Evolutionary conservation across 2,329 filamentous ascomycete genomes (phyloP).

Genomic region (Rasamsonia emersonii): DNA sequence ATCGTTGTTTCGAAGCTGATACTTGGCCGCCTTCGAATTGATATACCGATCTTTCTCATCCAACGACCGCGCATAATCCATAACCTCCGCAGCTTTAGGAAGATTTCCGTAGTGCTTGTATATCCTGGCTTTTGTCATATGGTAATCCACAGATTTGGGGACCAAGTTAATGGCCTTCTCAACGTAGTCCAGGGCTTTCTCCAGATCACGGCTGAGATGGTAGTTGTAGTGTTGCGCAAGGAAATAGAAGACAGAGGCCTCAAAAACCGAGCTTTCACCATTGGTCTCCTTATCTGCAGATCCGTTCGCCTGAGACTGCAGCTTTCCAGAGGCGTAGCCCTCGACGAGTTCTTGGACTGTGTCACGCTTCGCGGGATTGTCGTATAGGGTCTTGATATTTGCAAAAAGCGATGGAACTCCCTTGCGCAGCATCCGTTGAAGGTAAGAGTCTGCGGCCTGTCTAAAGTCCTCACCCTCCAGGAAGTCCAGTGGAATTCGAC

Average conservation of each 20-base stretch:
- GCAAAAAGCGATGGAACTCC: constrained; percentile 94
- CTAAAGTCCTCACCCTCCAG: constrained; percentile 74
- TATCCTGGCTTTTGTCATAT: constrained; percentile 93
- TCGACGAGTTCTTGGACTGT: constrained; percentile 67
- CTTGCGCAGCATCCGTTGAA: constrained; percentile 78
- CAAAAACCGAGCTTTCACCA: constrained; percentile 52
- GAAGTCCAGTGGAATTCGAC: constrained; percentile 83
- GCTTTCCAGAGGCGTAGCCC: constrained; percentile 59
- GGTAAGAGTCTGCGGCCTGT: constrained; percentile 66
- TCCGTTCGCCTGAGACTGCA: constrained; percentile 38
- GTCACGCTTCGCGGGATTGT: constrained; percentile 67
- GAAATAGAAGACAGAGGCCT: constrained; percentile 80
- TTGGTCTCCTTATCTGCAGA: constrained; percentile 40
- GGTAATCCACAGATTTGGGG: constrained; percentile 76
- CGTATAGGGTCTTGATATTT: constrained; percentile 90
- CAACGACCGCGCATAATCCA: constrained; percentile 77
- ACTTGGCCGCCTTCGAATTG: constrained; percentile 97
- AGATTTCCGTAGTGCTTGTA: constrained; percentile 81
- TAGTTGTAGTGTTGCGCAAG: constrained; percentile 97
- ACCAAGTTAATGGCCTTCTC: constrained; percentile 74
- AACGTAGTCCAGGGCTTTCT: constrained; percentile 72
- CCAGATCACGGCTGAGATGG: constrained; percentile 70
- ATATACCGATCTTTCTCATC: constrained; percentile 93
- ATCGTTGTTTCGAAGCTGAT: constrained; percentile 86
- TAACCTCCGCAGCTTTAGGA: constrained; percentile 70